Percentiles rank a stretch among this genome's conserved stretches.
Evolutionary conservation across 1,284 basidiomycete species (phyloP).

Genomic region (Caloboletus firmus): DNA sequence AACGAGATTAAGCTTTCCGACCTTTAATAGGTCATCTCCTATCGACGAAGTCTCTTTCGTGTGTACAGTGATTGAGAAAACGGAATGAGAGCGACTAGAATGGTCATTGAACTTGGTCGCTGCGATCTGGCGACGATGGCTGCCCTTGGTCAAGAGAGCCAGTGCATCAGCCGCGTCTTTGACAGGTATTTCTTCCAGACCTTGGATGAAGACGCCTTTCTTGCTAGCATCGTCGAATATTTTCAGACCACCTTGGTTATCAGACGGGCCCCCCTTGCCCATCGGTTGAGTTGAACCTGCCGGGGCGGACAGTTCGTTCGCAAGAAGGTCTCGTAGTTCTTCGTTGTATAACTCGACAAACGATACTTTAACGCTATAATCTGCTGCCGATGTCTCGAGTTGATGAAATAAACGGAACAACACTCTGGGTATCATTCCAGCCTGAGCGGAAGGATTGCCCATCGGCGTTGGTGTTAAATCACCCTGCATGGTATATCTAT

Average conservation of each 20-base stretch:
- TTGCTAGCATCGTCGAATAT: slow-evolving; percentile 92
- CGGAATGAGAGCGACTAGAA: slow-evolving; percentile 95
- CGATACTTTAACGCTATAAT: slow-evolving; percentile 93
- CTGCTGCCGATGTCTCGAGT: slow-evolving; percentile 73
- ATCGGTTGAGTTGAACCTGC: slow-evolving; percentile 65
- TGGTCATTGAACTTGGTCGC: slow-evolving; percentile 98
- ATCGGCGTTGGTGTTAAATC: slow-evolving; percentile 80
- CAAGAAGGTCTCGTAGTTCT: slow-evolving; percentile 92
- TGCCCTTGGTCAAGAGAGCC: slow-evolving; percentile 84
- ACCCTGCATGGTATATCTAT: slow-evolving; percentile 95
- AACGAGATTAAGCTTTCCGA: slow-evolving; percentile 96
- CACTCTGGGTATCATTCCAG: slow-evolving; percentile 97
- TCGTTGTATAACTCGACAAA: slow-evolving; percentile 99
- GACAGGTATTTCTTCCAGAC: slow-evolving; percentile 88
- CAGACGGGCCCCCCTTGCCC: slow-evolving; percentile 53
- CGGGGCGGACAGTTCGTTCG: slow-evolving; percentile 68
- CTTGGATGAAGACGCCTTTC: slow-evolving; percentile 90
- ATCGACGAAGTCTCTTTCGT: slow-evolving; percentile 79
- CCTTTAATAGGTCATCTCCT: slow-evolving; percentile 88
- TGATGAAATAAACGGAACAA: slow-evolving; percentile 91
- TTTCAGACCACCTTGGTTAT: slow-evolving; percentile 63
- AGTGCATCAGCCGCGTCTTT: slow-evolving; percentile 85
- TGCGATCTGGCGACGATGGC: slow-evolving; percentile 89
- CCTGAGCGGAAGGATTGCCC: slow-evolving; percentile 85
- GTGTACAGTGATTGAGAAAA: slow-evolving; percentile 96